Percentiles rank a stretch among this genome's conserved stretches.
Conservation (phyloP, 306 rosid species). For the Pterocarpus macrocarpus region DNA sequence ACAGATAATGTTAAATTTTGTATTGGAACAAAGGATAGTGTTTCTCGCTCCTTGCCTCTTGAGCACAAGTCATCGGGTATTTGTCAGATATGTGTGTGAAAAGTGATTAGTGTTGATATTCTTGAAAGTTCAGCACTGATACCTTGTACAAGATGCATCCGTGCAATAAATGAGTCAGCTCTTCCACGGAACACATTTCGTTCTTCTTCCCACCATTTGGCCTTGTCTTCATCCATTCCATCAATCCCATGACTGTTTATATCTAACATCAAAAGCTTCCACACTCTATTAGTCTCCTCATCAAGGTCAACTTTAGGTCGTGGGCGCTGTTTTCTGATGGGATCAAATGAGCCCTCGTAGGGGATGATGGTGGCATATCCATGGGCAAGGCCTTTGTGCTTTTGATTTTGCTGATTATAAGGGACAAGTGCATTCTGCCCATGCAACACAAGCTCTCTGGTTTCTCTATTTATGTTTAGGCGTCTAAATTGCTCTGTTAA, state of each 20-base stretch:
- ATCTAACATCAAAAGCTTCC: slow-evolving; percentile 90
- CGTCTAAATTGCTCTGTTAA: slow-evolving; percentile 59
- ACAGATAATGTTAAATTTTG: slow-evolving; percentile 9
- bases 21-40: neutral
- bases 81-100: slow-evolving; percentile 19
- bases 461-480: slow-evolving; percentile 67
- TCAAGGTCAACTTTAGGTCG: slow-evolving; percentile 97
- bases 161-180: slow-evolving; percentile 93
- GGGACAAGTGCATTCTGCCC: slow-evolving; percentile 67
- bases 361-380: slow-evolving; percentile 72
- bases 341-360: slow-evolving; percentile 60
- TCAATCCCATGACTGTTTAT: slow-evolving; percentile 91
- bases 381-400: slow-evolving; percentile 57
- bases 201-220: slow-evolving; percentile 99
- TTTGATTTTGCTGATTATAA: slow-evolving; percentile 55
- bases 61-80: slow-evolving; percentile 9
- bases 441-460: slow-evolving; percentile 52
- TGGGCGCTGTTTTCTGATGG: slow-evolving; percentile 71
- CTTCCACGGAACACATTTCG: slow-evolving; percentile 89
- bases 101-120: slow-evolving; percentile 16
- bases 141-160: slow-evolving; percentile 99
- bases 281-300: slow-evolving; percentile 90
- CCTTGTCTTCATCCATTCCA: slow-evolving; percentile 88
- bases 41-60: slow-evolving; percentile 27
- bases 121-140: slow-evolving; percentile 42